Conservation (phyloP, 1,284 basidiomycete genomes). For the Gomphus bonarii region DNA sequence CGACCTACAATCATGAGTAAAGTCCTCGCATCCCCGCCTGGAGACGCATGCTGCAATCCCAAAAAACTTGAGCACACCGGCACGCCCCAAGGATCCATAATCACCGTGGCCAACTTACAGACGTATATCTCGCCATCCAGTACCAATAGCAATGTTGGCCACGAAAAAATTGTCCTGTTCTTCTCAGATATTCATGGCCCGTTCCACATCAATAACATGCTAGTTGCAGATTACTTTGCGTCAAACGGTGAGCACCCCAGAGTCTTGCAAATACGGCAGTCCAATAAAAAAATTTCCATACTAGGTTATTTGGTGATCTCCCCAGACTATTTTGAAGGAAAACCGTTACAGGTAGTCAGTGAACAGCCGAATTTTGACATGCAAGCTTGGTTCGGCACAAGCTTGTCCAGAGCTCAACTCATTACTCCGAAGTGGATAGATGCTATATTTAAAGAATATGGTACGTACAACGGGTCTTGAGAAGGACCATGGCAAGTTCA, state of each 20-base stretch:
- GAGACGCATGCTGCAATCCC: conserved; percentile 29
- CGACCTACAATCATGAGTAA: background rate
- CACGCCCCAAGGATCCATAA: conserved; percentile 29
- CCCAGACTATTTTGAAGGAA: conserved; percentile 48
- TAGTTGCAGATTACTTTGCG: conserved; percentile 44
- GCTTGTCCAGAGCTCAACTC: conserved; percentile 25
- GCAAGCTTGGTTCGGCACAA: conserved; percentile 29
- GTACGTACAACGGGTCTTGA: conserved; percentile 16
- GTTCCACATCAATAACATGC: conserved; percentile 36
- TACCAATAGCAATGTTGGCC: conserved; percentile 11
- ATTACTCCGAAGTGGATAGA: conserved; percentile 38
- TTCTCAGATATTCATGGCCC: conserved; percentile 39
- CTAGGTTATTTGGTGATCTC: conserved; percentile 43
- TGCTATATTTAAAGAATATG: conserved; percentile 34
- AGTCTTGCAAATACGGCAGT: background rate
- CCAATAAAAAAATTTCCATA: too few species aligned
- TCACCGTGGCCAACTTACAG: background rate
- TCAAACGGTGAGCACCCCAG: conserved; percentile 27
- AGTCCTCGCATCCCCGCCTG: conserved; percentile 29
- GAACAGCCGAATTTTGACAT: conserved; percentile 31
- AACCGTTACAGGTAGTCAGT: conserved; percentile 29
- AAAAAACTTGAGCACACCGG: conserved; percentile 39
- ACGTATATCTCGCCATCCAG: conserved; percentile 27
- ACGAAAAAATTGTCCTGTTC: conserved; percentile 34
- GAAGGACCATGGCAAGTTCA: too few species aligned